Evolutionary conservation across 108 stramenopile genomes (phyloP), one percentile per base, ranked within the genome.

Genomic region (Nannochloropsis oceanica): DNA sequence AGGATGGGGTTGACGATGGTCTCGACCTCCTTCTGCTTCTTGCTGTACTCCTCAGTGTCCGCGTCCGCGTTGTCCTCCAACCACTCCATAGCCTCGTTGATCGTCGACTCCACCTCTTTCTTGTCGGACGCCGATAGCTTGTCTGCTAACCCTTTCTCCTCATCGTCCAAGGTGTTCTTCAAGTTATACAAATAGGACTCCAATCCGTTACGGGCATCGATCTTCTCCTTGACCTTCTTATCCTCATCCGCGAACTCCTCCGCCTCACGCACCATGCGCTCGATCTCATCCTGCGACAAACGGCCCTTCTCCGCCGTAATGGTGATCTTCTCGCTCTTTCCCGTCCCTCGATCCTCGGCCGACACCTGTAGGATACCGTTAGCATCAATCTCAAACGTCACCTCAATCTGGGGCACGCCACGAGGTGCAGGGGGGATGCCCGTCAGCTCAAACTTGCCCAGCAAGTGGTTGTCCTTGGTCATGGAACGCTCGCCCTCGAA

Each of bases 401-500:
- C 95, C 84, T 95, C 94, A 85, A 96, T 95, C 91, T 95, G 94
- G 22, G 97, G 96, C 11, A 93, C 93, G 84, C 96, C 97, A 86
- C 95, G 95, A 50, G 95, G 95, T 14, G 93, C 93, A 42, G 95
- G 96, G 80, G 96, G 96, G 87, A 97, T 96, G 84, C 97, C 97
- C 12, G 90, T 92, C 43, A 97, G 90, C 87, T 95, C 92, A 90
- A 97, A 96, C 92, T 96, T 94, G 87, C 97, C 89, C 81, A 91
- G 86, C 20, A 88, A 80, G 86, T 91, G 90, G 90, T 91, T 91
- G 89, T 95, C 96, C 92, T 95, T 94, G 86, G 95, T 96, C 95
- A 97, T 95, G 87, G 96, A 89, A 79, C 96, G 93, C 89, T 97
- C 97, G 50, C 97, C 97, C 92, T 97, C 95, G 91, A 93, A 97